Evolutionary conservation across 805 yeast species (phyloP), one percentile per base, ranked within the genome.

Genomic region (Starmerella khaoyaiensis): DNA sequence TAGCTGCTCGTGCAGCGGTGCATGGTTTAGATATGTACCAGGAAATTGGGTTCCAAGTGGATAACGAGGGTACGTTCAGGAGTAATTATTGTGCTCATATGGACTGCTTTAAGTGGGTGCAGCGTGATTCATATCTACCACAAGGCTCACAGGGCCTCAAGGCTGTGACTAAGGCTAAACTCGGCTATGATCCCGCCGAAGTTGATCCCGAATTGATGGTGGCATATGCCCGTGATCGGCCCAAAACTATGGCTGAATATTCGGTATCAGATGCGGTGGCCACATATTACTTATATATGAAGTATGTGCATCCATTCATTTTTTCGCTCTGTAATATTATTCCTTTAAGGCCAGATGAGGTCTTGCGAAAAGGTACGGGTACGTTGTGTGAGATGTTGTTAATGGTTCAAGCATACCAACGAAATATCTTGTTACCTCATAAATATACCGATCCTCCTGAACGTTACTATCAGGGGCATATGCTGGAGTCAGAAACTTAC

Each of bases 261-360:
- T 93, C 98, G 1, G 99, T 90, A 20, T 93, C 98, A 40, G 99
- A 90, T 67, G 99, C 99, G 10, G 98, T 93, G 27, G 98, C 98
- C 4, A 90, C 99, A 0, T 90, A 86, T 56, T 90, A 90, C 58
- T 64, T 90, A 31, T 90, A 86, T 63, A 86, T 79, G 74, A 90
- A 90, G 59, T 93, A 90, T 55, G 95, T 90, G 36, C 97, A 86
- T 58, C 97, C 97, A 1, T 90, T 90, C 61, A 79, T 90, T 48
- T 84, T 90, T 54, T 90, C 98, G 2, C 72, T 90, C 41, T 86
- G 97, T 59, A 84, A 93, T 10, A 93, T 90, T 55, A 74, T 90
- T 60, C 99, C 99, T 0, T 63, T 90, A 49, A 83, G 86, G 50
- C 98, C 98, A 0, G 99, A 90, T 59, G 98, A 93, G 57, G 87